phyloP scores from a whole-genome alignment of 495 filamentous ascomycete genomes.

The Penicillium taxi region DNA sequence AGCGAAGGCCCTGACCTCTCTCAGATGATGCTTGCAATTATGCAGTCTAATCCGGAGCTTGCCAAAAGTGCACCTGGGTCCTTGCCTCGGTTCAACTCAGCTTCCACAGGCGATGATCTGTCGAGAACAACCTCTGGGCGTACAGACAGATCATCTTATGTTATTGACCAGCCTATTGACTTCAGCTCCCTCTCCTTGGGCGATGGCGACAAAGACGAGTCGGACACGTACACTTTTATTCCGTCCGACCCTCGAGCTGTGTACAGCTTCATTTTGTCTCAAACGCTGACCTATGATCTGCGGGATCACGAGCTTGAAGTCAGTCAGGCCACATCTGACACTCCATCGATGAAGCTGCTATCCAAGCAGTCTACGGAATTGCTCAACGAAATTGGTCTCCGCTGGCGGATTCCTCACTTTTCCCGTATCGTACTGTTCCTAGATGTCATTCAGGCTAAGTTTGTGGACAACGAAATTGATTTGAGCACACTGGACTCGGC shows the following conservation, averaged over 20 bases:
- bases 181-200: slow-evolving; percentile 62
- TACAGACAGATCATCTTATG: slow-evolving; percentile 45
- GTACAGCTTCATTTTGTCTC: slow-evolving; percentile 69
- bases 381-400: slow-evolving; percentile 71
- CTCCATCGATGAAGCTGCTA: slow-evolving; percentile 54
- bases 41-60: slow-evolving; percentile 80
- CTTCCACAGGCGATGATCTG: slow-evolving; percentile 42
- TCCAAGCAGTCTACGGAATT: slow-evolving; percentile 78
- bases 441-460: slow-evolving; percentile 79
- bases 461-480: slow-evolving; percentile 73
- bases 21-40: slow-evolving; percentile 84
- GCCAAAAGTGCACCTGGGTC: slow-evolving; percentile 55
- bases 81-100: slow-evolving; percentile 45
- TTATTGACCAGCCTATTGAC: slow-evolving; percentile 71
- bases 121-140: slow-evolving; percentile 46
- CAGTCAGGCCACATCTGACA: slow-evolving; percentile 44
- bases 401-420: slow-evolving; percentile 86
- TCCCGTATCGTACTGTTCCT: slow-evolving; percentile 74
- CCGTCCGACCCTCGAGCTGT: slow-evolving; percentile 75
- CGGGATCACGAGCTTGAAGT: slow-evolving; percentile 49
- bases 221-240: slow-evolving; percentile 73
- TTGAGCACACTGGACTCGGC: slow-evolving; percentile 74
- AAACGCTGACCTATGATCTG: slow-evolving; percentile 64
- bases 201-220: slow-evolving; percentile 41
- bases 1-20: slow-evolving; percentile 73